A percentile compares a stretch with the other conserved stretches of the same genome.
phyloP scores from a whole-genome alignment of 2,329 filamentous ascomycete genomes.

The Harringtonia aguacate region DNA sequence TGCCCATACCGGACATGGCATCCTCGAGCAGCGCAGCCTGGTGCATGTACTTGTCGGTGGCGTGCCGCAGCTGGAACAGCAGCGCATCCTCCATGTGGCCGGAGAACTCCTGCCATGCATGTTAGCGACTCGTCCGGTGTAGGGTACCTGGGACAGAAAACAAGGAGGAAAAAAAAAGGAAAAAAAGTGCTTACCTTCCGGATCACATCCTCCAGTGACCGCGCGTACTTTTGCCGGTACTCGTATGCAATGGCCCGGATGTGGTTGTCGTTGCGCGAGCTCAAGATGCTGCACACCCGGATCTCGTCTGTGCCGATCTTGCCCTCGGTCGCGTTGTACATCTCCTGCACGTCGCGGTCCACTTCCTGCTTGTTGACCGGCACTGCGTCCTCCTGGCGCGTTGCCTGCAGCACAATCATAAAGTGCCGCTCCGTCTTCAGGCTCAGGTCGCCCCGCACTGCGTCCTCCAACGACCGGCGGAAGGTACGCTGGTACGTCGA shows the following conservation, averaged over 20 bases:
- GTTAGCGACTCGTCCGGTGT: no score
- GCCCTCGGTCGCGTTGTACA: conserved; percentile 70
- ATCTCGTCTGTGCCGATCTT: conserved; percentile 64
- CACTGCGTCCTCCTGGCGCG: conserved; percentile 64
- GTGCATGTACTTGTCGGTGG: conserved; percentile 70
- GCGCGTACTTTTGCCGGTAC: conserved; percentile 64
- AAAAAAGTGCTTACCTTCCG: conserved; percentile 45
- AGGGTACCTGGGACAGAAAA: no score
- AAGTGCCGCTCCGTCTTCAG: conserved; percentile 82
- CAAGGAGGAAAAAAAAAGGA: not conserved
- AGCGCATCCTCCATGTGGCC: conserved; percentile 88
- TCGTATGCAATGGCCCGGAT: conserved; percentile 68
- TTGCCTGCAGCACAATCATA: conserved; percentile 65
- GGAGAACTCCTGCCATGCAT: conserved; percentile 57
- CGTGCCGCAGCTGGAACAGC: conserved; percentile 66
- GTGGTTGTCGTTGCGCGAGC: conserved; percentile 67
- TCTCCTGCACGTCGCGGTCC: conserved; percentile 62
- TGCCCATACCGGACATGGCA: conserved; percentile 77
- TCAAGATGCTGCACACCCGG: conserved; percentile 68
- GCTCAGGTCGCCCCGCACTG: conserved; percentile 69
- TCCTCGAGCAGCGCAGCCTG: conserved; percentile 78
- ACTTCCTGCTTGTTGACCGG: conserved; percentile 64
- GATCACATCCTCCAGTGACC: conserved; percentile 61
- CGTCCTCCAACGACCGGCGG: conserved; percentile 54
- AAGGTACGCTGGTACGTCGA: conserved; percentile 60